A percentile compares a stretch with the other conserved stretches of the same genome.
Evolutionary conservation across 2,329 filamentous ascomycete species (phyloP).

Genomic region (Aaosphaeria arxii): DNA sequence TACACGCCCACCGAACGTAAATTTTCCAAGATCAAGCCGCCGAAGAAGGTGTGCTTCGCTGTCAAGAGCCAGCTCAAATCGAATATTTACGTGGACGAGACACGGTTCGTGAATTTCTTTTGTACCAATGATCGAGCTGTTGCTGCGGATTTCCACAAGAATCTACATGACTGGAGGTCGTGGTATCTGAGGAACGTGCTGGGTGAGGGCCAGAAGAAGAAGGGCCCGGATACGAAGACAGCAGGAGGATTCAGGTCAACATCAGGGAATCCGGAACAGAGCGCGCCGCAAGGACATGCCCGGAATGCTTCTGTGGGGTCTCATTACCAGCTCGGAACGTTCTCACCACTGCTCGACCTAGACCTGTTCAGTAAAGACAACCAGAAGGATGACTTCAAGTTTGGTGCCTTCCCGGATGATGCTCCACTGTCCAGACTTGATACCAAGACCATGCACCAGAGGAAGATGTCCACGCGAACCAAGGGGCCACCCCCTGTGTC

Average conservation of each 20-base stretch:
- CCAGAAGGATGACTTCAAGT: slow-evolving; percentile 19
- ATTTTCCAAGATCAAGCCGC: slow-evolving; percentile 71
- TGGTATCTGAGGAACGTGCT: slow-evolving; percentile 83
- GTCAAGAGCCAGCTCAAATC: slow-evolving; percentile 91
- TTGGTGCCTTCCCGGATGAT: slow-evolving; percentile 24
- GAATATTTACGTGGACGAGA: slow-evolving; percentile 74
- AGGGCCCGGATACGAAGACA: slow-evolving; percentile 28
- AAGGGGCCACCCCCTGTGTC: slow-evolving; percentile 36
- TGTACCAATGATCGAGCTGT: slow-evolving; percentile 68
- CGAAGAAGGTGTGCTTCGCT: slow-evolving; percentile 81
- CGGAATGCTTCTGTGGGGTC: slow-evolving; percentile 42
- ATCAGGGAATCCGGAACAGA: not conserved
- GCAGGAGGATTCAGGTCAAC: slow-evolving; percentile 13
- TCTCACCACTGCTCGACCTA: slow-evolving; percentile 66
- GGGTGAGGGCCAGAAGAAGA: slow-evolving; percentile 51
- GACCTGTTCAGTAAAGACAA: slow-evolving; percentile 52
- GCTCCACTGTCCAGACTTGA: slow-evolving; percentile 17
- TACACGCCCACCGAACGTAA: slow-evolving; percentile 73
- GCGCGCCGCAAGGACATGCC: slow-evolving; percentile 15
- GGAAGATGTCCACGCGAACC: slow-evolving; percentile 36
- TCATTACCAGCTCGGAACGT: slow-evolving; percentile 63
- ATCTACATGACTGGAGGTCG: slow-evolving; percentile 79
- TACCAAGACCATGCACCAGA: slow-evolving; percentile 27
- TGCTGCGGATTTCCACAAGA: slow-evolving; percentile 67
- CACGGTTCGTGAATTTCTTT: slow-evolving; percentile 92